Percentiles rank a stretch among this genome's conserved stretches.
Evolutionary conservation across 768 basidiomycete species (phyloP).

Genomic region (Leccinum barrowsii): DNA sequence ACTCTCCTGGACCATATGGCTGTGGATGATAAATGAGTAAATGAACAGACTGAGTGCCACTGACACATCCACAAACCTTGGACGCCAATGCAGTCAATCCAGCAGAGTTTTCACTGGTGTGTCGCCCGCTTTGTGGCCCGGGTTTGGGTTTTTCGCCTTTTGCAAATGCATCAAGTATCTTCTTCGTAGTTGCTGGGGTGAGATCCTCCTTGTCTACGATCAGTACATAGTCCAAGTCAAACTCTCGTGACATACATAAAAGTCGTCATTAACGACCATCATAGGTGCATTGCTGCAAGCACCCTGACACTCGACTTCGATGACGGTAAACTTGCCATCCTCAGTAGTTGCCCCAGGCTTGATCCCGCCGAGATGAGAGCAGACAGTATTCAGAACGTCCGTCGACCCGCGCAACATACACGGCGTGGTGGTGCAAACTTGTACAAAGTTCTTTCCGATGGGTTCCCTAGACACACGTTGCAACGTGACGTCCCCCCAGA

Average conservation of each 20-base stretch:
- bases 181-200: conserved; percentile 71
- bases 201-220: conserved; percentile 67
- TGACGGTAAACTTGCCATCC: conserved; percentile 94
- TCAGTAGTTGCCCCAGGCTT: conserved; percentile 89
- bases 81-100: conserved; percentile 77
- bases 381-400: conserved; percentile 82
- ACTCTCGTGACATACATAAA: conserved; percentile 63
- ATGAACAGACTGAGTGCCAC: not conserved
- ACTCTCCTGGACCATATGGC: conserved; percentile 94
- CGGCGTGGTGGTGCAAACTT: conserved; percentile 98
- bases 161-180: conserved; percentile 73
- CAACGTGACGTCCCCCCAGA: not conserved
- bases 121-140: conserved; percentile 88
- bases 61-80: conserved; percentile 47
- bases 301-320: conserved; percentile 98
- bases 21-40: conserved; percentile 31
- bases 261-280: conserved; percentile 95
- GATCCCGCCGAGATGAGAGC: conserved; percentile 77
- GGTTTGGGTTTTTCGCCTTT: conserved; percentile 85
- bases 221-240: conserved; percentile 1
- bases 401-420: conserved; percentile 95
- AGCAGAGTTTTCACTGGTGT: conserved; percentile 90
- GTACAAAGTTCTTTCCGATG: conserved; percentile 90
- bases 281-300: conserved; percentile 98
- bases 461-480: conserved; percentile 61